These are phyloP conservation scores for Ceratobasidium sp. DNA, from an alignment of 1,284 basidiomycete genomes.

Conservation along the genomic window DNA sequence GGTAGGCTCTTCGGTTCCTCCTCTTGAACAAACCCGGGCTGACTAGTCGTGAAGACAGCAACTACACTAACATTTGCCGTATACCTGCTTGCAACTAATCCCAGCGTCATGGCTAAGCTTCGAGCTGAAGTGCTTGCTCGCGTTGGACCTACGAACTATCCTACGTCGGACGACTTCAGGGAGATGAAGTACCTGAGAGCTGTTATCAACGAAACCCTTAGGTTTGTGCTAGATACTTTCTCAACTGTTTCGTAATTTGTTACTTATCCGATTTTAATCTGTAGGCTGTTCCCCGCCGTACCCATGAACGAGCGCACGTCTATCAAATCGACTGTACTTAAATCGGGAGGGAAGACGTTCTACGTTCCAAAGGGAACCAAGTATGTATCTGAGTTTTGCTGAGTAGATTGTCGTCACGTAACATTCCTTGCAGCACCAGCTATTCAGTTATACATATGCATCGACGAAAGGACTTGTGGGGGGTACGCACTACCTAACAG, in stretches of 20 bases:
- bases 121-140: constrained; percentile 51
- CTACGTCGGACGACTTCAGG: constrained; percentile 47
- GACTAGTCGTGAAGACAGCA: too few species aligned
- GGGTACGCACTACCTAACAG: too few species aligned
- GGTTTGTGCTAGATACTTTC: too few species aligned
- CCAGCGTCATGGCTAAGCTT: constrained; percentile 47
- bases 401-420: too few species aligned
- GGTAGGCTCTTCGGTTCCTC: too few species aligned
- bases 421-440: too few species aligned
- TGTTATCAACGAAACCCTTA: constrained; percentile 17
- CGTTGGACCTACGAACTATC: constrained; percentile 37
- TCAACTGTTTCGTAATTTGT: too few species aligned
- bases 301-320: constrained; percentile 31
- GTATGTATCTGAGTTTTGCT: too few species aligned
- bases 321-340: constrained; percentile 25
- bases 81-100: constrained; percentile 52
- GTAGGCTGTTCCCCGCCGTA: constrained; percentile 74
- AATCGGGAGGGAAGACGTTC: constrained; percentile 64
- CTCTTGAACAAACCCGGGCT: too few species aligned
- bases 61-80: constrained; percentile 51
- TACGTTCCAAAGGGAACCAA: constrained; percentile 69
- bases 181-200: constrained; percentile 48
- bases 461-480: constrained; percentile 74
- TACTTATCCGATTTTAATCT: too few species aligned
- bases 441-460: constrained; percentile 76